Evolutionary conservation across 2,329 filamentous ascomycete genomes (phyloP), one percentile per base, ranked within the genome.

Genomic region (Fusarium setosum): DNA sequence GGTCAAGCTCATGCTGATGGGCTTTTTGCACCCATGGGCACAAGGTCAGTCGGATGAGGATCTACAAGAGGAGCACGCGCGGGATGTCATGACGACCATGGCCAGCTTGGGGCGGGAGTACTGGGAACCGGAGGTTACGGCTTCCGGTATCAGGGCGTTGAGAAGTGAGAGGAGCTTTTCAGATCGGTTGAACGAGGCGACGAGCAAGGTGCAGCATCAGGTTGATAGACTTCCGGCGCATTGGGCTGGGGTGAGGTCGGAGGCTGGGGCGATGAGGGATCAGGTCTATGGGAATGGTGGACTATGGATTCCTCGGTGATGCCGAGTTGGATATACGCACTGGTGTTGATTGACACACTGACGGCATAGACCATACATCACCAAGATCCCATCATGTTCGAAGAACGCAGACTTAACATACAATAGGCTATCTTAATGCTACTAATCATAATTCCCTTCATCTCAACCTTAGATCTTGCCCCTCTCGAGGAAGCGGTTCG

Each of bases 211-310:
- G 4, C 86, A 89, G 74, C 82, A 80, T 59, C 79, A 82, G 35
- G 79, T 90, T 7, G 88, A 90, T 60, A 80, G 81, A 53, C 78
- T 90, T 4, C 88, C 88, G 3, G 68, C 89, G 42, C 87, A 90
- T 71, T 79, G 79, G 68, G 79, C 84, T 4, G 89, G 89, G 0
- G 80, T 92, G 40, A 80, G 89, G 50, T 86, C 83, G 9, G 77
- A 82, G 12, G 75, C 78, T 2, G 81, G 78, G 9, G 75, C 78
- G 24, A 71, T 82, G 71, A 80, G 80, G 64, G 87, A 90, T 65
- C 79, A 78, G 42, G 76, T 76, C 3, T 79, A 81, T 56, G 84
- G 84, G 3, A 81, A 75, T 20, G 84, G 84, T 0, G 84, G 84
- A 0, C 71, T 84, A 23, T 87, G 82, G 77, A 79, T 86, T 53